These are phyloP conservation scores for Nakaseomyces bracarensis DNA, from an alignment of 1,139 yeast genomes.

Conservation along the genomic window DNA sequence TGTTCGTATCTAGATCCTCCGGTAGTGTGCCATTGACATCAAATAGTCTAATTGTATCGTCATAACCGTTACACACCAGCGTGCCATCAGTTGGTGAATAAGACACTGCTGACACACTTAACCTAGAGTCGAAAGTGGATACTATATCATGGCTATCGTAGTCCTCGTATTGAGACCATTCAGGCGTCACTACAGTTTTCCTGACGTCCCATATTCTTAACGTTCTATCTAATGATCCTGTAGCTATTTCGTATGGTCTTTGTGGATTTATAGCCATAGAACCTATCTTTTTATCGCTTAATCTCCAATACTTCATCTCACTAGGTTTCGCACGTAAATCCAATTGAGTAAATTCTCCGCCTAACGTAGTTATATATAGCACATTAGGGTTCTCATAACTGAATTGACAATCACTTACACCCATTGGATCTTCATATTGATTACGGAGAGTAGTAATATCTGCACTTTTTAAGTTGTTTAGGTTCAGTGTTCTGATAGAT, in stretches of 20 bases:
- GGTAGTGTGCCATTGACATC: slow-evolving; percentile 33
- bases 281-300: slow-evolving; percentile 88
- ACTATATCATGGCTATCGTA: slow-evolving; percentile 31
- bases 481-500: slow-evolving; percentile 62
- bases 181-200: slow-evolving; percentile 38
- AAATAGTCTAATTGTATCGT: slow-evolving; percentile 63
- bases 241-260: slow-evolving; percentile 53
- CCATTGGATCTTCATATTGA: slow-evolving; percentile 44
- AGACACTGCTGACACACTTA: slow-evolving; percentile 78
- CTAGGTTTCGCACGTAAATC: slow-evolving; percentile 47
- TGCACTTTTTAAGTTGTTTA: slow-evolving; percentile 48
- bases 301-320: slow-evolving; percentile 38
- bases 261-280: slow-evolving; percentile 74
- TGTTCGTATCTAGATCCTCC: slow-evolving; percentile 40
- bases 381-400: slow-evolving; percentile 46
- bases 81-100: slow-evolving; percentile 66
- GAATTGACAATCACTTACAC: slow-evolving; percentile 50
- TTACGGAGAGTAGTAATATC: slow-evolving; percentile 51
- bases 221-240: slow-evolving; percentile 82
- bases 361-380: slow-evolving; percentile 64
- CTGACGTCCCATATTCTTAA: slow-evolving; percentile 82
- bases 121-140: slow-evolving; percentile 61
- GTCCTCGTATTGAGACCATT: slow-evolving; percentile 41
- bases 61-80: slow-evolving; percentile 88
- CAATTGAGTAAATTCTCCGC: slow-evolving; percentile 65